Percentiles rank a stretch among this genome's conserved stretches.
Conservation (phyloP, 345 rosid genomes). For the Boechera stricta region DNA sequence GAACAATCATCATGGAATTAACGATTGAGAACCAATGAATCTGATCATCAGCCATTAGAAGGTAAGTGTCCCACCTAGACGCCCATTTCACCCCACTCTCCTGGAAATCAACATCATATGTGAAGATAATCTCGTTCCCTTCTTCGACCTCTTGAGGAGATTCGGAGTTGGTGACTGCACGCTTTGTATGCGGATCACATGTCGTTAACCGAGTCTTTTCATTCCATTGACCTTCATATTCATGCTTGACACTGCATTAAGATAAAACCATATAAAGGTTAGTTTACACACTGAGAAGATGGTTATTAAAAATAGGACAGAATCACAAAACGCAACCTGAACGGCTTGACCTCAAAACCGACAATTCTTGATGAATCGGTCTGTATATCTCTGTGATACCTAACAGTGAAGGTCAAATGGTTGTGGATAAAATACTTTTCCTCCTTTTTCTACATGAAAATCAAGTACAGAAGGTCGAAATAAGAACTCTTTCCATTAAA, state of each 20-base stretch:
- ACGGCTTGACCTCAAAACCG: conserved; percentile 93
- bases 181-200: conserved; percentile 90
- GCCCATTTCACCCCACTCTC: conserved; percentile 97
- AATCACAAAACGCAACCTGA: conserved; percentile 58
- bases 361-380: conserved; percentile 77
- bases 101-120: conserved; percentile 88
- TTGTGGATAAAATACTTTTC: conserved; percentile 86
- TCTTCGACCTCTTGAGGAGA: conserved; percentile 87
- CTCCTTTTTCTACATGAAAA: conserved; percentile 67
- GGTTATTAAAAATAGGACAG: too few species aligned
- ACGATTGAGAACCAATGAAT: conserved; percentile 96
- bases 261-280: conserved; percentile 23
- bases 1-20: conserved; percentile 92
- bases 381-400: conserved; percentile 68
- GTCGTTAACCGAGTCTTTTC: conserved; percentile 70
- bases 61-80: conserved; percentile 95
- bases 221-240: conserved; percentile 74
- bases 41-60: conserved; percentile 91
- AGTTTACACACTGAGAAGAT: background rate
- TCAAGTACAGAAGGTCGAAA: background rate
- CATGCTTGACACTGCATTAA: conserved; percentile 72
- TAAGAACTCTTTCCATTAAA: background rate
- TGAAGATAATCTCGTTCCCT: conserved; percentile 72
- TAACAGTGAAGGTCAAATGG: conserved; percentile 76
- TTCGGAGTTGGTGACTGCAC: conserved; percentile 72